Conservation (phyloP, 1,139 yeast genomes). For the Chernovozyma sophiae-reginae region DNA sequence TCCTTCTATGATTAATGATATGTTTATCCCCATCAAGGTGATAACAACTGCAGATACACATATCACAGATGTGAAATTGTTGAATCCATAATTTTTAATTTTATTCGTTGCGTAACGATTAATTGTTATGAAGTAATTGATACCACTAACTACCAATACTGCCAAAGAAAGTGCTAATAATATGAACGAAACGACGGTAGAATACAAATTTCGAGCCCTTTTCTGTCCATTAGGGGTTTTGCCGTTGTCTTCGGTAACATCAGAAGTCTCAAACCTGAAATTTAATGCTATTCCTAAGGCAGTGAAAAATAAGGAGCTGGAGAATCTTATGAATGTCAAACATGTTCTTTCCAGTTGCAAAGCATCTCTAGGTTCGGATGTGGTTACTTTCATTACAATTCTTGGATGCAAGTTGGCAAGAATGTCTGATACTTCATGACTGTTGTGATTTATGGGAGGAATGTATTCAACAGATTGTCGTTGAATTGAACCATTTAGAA, state of each 20-base stretch:
- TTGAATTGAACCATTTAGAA: too few relatives aligned
- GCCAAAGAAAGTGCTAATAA: conserved; percentile 38
- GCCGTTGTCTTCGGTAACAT: conserved; percentile 7
- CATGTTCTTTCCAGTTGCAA: conserved; percentile 59
- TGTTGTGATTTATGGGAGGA: background rate
- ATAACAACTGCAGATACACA: conserved; percentile 39
- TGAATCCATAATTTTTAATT: conserved; percentile 37
- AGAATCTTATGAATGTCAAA: conserved; percentile 48
- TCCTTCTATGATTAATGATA: conserved; percentile 39
- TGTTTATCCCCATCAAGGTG: conserved; percentile 39
- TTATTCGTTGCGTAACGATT: conserved; percentile 40
- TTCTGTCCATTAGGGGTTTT: conserved; percentile 3
- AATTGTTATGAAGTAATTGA: conserved; percentile 47
- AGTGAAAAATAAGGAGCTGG: conserved; percentile 46
- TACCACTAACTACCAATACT: conserved; percentile 37
- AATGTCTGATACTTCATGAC: background rate
- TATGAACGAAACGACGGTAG: conserved; percentile 34
- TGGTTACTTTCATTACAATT: conserved; percentile 36
- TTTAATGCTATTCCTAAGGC: conserved; percentile 52
- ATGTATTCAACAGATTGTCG: too few relatives aligned
- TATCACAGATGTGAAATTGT: conserved; percentile 34
- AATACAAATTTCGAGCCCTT: conserved; percentile 16
- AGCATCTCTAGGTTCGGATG: conserved; percentile 60
- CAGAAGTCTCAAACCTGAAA: conserved; percentile 39
- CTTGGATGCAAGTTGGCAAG: conserved; percentile 1